A percentile compares a stretch with the other conserved stretches of the same genome.
Conservation (phyloP, 257 asterid genomes). For the Sherardia arvensis region DNA sequence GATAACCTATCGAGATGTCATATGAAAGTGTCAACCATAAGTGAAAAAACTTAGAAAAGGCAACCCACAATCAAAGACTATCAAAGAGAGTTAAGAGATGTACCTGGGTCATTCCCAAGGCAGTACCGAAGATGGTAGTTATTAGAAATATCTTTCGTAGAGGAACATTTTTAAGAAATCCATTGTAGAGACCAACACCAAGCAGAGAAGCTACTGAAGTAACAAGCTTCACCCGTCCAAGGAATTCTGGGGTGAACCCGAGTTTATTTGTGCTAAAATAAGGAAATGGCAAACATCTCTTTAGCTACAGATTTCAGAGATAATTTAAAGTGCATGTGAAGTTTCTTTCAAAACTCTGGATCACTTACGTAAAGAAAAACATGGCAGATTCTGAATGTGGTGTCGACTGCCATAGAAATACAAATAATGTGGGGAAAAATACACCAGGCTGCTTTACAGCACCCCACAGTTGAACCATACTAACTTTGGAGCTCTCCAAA, state of each 20-base stretch:
- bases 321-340: not conserved
- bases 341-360: slow-evolving; percentile 2
- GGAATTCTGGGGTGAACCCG: slow-evolving; percentile 90
- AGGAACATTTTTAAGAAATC: slow-evolving; percentile 71
- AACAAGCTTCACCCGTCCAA: slow-evolving; percentile 94
- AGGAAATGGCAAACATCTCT: slow-evolving; percentile 11
- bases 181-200: slow-evolving; percentile 90
- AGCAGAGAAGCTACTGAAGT: slow-evolving; percentile 85
- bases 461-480: slow-evolving; percentile 51
- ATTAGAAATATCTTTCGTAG: slow-evolving; percentile 69
- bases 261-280: slow-evolving; percentile 72
- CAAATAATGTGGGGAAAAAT: slow-evolving; percentile 84
- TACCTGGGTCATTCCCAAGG: slow-evolving; percentile 95
- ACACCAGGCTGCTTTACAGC: slow-evolving; percentile 76
- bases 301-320: slow-evolving; percentile 13
- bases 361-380: slow-evolving; percentile 91
- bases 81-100: not conserved
- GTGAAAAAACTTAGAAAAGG: not conserved
- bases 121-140: slow-evolving; percentile 63
- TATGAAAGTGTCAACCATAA: slow-evolving; percentile 13
- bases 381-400: slow-evolving; percentile 97
- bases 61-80: not conserved
- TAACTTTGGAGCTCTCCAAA: slow-evolving; percentile 42
- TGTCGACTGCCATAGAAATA: slow-evolving; percentile 92
- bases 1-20: slow-evolving; percentile 44